Evolutionary conservation across 495 filamentous ascomycete genomes (phyloP).

Genomic region (Oidiodendron maius): DNA sequence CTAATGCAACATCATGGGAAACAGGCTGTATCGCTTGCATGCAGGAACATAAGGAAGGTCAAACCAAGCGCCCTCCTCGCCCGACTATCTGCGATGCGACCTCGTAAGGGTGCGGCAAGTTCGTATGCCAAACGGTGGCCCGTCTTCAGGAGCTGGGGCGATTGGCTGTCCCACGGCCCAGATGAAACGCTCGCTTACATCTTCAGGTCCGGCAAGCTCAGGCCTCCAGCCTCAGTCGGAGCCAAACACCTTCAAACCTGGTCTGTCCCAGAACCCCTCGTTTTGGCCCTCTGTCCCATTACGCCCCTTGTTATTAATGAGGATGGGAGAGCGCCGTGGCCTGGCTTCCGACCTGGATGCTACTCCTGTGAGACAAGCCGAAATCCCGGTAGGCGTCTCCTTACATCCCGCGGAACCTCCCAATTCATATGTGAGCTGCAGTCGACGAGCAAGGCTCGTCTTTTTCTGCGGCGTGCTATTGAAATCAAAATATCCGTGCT

Average conservation of each 20-base stretch:
- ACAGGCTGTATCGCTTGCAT: too few species aligned
- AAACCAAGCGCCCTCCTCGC: too few species aligned
- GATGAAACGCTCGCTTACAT: background rate
- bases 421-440: slow-evolving; percentile 1
- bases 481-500: too few species aligned
- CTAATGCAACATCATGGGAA: too few species aligned
- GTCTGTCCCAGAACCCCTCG: background rate
- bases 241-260: background rate
- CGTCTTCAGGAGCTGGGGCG: too few species aligned
- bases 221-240: too few species aligned
- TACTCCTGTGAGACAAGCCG: slow-evolving; percentile 1
- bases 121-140: too few species aligned
- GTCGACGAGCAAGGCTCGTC: slow-evolving; percentile 10
- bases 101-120: too few species aligned
- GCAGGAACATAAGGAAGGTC: too few species aligned
- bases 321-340: background rate
- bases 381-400: slow-evolving; percentile 2
- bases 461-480: too few species aligned
- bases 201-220: too few species aligned
- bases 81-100: too few species aligned
- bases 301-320: background rate
- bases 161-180: background rate
- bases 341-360: background rate
- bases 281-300: background rate
- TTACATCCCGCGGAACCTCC: slow-evolving; percentile 2